These are phyloP conservation scores for Dujonia santamariae DNA, from an alignment of 1,139 yeast genomes.

Conservation along the genomic window DNA sequence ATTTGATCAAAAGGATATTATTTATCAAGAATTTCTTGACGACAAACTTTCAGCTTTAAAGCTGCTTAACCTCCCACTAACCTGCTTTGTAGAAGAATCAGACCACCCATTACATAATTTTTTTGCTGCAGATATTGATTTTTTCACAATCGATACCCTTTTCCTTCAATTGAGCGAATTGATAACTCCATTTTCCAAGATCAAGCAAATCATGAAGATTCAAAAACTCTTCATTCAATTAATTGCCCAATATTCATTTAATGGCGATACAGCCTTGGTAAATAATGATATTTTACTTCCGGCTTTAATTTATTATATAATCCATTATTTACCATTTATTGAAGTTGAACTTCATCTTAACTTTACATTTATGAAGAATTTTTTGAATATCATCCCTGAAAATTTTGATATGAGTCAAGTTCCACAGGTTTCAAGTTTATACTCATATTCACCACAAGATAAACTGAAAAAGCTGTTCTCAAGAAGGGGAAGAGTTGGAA, in stretches of 20 bases:
- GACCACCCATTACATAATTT: conserved; percentile 10
- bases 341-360: conserved; percentile 32
- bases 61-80: conserved; percentile 24
- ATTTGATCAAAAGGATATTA: conserved; percentile 39
- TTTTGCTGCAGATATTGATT: conserved; percentile 9
- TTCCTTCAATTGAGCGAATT: conserved; percentile 11
- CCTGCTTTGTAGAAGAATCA: conserved; percentile 26
- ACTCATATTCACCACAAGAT: conserved; percentile 20
- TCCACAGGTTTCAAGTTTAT: conserved; percentile 8
- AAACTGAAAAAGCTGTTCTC: conserved; percentile 5
- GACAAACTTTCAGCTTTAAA: conserved; percentile 31
- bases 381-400: conserved; percentile 28
- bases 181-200: conserved; percentile 34
- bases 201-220: conserved; percentile 25
- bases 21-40: conserved; percentile 34
- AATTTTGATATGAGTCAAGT: conserved; percentile 17
- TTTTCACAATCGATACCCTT: conserved; percentile 12
- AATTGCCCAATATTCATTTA: conserved; percentile 16
- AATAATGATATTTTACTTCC: conserved; percentile 43
- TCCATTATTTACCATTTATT: conserved; percentile 21
- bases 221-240: conserved; percentile 31
- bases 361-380: conserved; percentile 37
- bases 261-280: conserved; percentile 20
- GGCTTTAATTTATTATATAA: conserved; percentile 33
- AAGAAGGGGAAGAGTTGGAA: conserved; percentile 1